Percentiles rank a stretch among this genome's conserved stretches.
These are phyloP conservation scores for Rhizopogon sp. DNA, from an alignment of 768 basidiomycete species.

Conservation along the genomic window DNA sequence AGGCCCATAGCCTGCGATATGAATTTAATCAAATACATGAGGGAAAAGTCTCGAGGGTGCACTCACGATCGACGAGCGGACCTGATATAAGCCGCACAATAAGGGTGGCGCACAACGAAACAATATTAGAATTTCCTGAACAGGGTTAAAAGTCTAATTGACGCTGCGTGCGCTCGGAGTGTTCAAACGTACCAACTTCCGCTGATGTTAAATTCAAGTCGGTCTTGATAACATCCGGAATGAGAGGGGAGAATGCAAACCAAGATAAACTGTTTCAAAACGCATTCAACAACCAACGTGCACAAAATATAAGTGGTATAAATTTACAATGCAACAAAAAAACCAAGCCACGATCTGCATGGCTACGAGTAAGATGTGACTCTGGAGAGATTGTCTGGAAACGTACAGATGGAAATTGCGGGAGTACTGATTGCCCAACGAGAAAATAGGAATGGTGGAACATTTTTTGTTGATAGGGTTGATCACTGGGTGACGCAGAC, in stretches of 20 bases:
- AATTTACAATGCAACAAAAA: conserved; percentile 43
- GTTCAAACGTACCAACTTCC: conserved; percentile 32
- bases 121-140: conserved; percentile 43
- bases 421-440: conserved; percentile 41
- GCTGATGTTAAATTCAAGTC: conserved; percentile 45
- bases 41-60: background rate
- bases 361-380: conserved; percentile 6
- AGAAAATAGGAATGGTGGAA: conserved; percentile 47
- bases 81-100: conserved; percentile 43
- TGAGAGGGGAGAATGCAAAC: conserved; percentile 62
- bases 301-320: background rate
- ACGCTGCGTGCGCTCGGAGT: too few relatives aligned
- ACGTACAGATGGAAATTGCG: conserved; percentile 47
- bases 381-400: conserved; percentile 13
- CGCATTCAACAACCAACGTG: conserved; percentile 16
- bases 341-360: conserved; percentile 34
- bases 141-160: background rate
- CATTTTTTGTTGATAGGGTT: conserved; percentile 51
- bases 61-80: conserved; percentile 42
- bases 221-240: conserved; percentile 48
- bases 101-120: conserved; percentile 44
- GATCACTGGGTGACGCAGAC: conserved; percentile 14
- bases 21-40: background rate
- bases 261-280: conserved; percentile 29
- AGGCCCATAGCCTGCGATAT: conserved; percentile 36